Conservation (phyloP, 495 filamentous ascomycete genomes). For the Trichoderma gamsii region DNA sequence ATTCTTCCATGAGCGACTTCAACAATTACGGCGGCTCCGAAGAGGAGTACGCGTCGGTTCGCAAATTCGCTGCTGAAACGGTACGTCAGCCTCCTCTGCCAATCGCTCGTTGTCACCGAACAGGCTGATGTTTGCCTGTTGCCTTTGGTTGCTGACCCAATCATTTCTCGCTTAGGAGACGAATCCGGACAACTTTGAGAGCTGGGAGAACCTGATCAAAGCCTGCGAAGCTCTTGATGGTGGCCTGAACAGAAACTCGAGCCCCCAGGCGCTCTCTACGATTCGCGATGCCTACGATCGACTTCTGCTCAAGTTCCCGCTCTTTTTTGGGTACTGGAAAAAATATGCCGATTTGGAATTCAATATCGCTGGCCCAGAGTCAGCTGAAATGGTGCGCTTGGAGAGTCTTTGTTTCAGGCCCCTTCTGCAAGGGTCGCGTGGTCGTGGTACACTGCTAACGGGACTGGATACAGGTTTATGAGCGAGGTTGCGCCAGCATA, state of each 20-base stretch:
- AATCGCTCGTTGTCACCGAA: not conserved
- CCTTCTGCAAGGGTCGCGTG: constrained; percentile 2
- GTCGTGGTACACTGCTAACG: constrained; percentile 22
- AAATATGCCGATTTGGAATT: constrained; percentile 99
- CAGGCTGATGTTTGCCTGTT: not conserved
- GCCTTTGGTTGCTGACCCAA: not conserved
- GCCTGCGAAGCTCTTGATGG: constrained; percentile 81
- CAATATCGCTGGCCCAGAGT: constrained; percentile 91
- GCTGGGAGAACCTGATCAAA: constrained; percentile 88
- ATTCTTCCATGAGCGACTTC: constrained; percentile 38
- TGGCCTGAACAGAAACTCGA: constrained; percentile 92
- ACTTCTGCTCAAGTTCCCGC: constrained; percentile 89
- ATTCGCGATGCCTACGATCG: constrained; percentile 81
- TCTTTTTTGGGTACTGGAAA: constrained; percentile 98
- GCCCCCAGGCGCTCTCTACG: constrained; percentile 82
- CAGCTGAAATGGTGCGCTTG: constrained; percentile 83
- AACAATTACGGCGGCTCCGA: constrained; percentile 66
- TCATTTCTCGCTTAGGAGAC: constrained; percentile 42
- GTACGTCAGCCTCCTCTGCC: constrained; percentile 44
- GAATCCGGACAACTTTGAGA: constrained; percentile 87
- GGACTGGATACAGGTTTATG: constrained; percentile 62
- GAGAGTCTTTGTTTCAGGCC: not conserved
- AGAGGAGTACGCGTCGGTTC: constrained; percentile 80
- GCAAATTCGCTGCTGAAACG: constrained; percentile 68
- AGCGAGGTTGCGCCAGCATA: constrained; percentile 90